Evolutionary conservation across 129 eudicot species (phyloP).

Genomic region (Cynara cardunculus): DNA sequence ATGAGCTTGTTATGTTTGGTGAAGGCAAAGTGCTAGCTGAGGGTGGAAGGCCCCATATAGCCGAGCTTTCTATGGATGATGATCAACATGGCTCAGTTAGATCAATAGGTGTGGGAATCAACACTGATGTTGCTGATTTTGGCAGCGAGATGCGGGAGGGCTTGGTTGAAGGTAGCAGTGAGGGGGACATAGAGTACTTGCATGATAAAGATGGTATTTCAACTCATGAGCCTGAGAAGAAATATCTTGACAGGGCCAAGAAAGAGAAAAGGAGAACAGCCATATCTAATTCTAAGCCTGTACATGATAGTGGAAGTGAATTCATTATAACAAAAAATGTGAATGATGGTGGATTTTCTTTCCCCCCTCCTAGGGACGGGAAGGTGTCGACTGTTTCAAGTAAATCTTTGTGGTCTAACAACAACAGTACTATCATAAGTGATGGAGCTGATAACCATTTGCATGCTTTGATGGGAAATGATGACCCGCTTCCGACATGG

Average conservation of each 20-base stretch:
- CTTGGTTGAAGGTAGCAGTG: conserved; percentile 75
- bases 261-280: conserved; percentile 37
- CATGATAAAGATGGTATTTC: conserved; percentile 43
- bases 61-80: conserved; percentile 48
- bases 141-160: conserved; percentile 60
- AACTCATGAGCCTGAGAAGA: conserved; percentile 35
- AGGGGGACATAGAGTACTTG: conserved; percentile 64
- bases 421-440: conserved; percentile 28
- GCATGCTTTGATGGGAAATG: conserved; percentile 31
- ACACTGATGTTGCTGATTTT: conserved; percentile 57
- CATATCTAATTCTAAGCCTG: conserved; percentile 34
- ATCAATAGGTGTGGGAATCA: conserved; percentile 84
- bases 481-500: conserved; percentile 68
- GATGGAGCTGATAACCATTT: conserved; percentile 36
- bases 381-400: conserved; percentile 31
- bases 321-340: conserved; percentile 33
- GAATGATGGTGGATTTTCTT: conserved; percentile 66
- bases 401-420: conserved; percentile 54
- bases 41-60: conserved; percentile 46
- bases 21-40: conserved; percentile 51
- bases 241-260: conserved; percentile 24
- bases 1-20: conserved; percentile 64
- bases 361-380: conserved; percentile 80
- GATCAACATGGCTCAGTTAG: conserved; percentile 71
- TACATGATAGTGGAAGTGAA: conserved; percentile 30